Base-by-base conservation (phyloP, 2,329 filamentous ascomycete species). In the Fusarium xyrophilum region DNA sequence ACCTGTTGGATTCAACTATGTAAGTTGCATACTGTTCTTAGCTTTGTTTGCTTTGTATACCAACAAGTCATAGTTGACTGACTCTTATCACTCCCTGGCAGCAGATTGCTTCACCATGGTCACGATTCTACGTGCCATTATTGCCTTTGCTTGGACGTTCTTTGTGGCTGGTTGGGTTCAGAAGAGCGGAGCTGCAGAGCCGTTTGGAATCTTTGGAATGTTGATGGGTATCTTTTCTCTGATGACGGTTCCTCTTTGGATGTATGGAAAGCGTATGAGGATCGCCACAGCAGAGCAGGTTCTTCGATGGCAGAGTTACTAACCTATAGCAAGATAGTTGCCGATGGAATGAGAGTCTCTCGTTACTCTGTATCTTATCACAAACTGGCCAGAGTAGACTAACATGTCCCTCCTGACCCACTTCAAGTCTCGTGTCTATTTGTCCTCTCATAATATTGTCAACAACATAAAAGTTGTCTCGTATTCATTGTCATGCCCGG, bases 71-170 rank as follows among this genome's bases (percentile, higher is more conserved):
- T 28, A 83, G 81, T 68, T 86, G 6, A 84, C 86, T 36, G 85
- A 86, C 38, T 77, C 82, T 0, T 86, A 86, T 65, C 74, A 77
- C 1, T 73, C 77, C 3, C 67, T 85, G 2, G 81, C 82, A 0
- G 81, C 80, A 3, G 84, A 87, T 65, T 86, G 84, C 69, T 86
- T 87, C 66, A 83, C 84, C 15, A 82, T 84, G 52, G 81, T 86
- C 1, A 85, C 84, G 3, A 81, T 81, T 33, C 73, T 83, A 19
- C 78, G 84, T 6, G 79, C 83, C 14, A 73, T 85, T 8, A 80
- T 88, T 12, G 78, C 81, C 1, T 87, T 87, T 67, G 80, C 83
- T 0, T 87, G 84, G 84, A 84, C 83, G 0, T 86, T 86, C 56
- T 86, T 87, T 44, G 81, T 83, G 0, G 79, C 79, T 5, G 75